These are phyloP conservation scores for Xylaria cubensis DNA, from an alignment of 495 filamentous ascomycete genomes.

Conservation along the genomic window DNA sequence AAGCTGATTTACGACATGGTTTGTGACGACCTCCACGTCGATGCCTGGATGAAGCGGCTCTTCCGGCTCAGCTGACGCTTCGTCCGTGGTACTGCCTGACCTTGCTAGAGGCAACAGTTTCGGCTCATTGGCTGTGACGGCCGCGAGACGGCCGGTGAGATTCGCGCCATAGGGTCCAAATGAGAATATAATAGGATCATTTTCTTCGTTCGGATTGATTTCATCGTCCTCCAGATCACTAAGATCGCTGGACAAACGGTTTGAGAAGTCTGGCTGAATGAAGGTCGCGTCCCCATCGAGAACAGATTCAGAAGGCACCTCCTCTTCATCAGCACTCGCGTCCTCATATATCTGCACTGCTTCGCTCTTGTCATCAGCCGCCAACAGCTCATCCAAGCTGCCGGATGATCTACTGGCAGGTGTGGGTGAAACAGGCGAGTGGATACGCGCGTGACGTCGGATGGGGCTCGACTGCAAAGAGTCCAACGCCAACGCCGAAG, in stretches of 20 bases:
- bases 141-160: constrained; percentile 77
- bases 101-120: constrained; percentile 46
- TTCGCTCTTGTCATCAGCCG: constrained; percentile 37
- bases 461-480: constrained; percentile 69
- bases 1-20: constrained; percentile 92
- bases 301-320: constrained; percentile 39
- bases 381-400: constrained; percentile 41
- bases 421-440: constrained; percentile 77
- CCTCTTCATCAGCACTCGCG: constrained; percentile 52
- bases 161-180: constrained; percentile 89
- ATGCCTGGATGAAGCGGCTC: constrained; percentile 31
- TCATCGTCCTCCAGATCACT: constrained; percentile 69
- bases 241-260: constrained; percentile 63
- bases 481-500: constrained; percentile 41
- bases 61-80: constrained; percentile 38
- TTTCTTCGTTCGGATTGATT: constrained; percentile 87
- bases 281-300: constrained; percentile 36
- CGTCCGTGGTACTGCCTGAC: constrained; percentile 35
- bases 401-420: constrained; percentile 56
- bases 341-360: constrained; percentile 66
- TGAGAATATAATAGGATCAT: constrained; percentile 87
- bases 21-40: constrained; percentile 54
- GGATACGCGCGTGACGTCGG: constrained; percentile 63
- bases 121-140: constrained; percentile 69
- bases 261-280: constrained; percentile 44